Evolutionary conservation across 768 basidiomycete genomes (phyloP), one percentile per base, ranked within the genome.

Genomic region (Galerina sulciceps): DNA sequence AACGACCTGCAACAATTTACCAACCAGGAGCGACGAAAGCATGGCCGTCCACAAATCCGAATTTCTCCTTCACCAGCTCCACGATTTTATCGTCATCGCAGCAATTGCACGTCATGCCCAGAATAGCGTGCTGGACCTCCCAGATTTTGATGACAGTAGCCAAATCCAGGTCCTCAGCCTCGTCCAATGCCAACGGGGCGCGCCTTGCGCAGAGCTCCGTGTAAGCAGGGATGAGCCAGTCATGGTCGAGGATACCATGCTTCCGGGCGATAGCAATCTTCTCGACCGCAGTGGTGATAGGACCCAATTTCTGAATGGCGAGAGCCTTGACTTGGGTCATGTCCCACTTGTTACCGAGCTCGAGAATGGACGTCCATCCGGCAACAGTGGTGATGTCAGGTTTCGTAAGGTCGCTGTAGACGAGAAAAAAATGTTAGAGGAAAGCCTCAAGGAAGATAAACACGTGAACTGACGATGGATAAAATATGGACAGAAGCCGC

Each of bases 221-320:
- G 63, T 75, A 76, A 15, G 75, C 74, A n/a, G 73, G 71, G 23
- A 70, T 62, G 4, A 74, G 61, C 79, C 78, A 81, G 26, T 70
- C 64, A 17, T 60, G 60, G 35, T 64, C 51, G 48, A 22, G 40
- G 35, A 78, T 31, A 37, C 64, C 51, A 56, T 72, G 71, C 10
- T 57, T 58, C 36, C 67, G 64, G 10, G 71, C 76, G 15, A 79
- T 60, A 22, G 64, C 60, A 18, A 79, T 69, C 42, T 68, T 73
- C 46, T 78, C 73, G 18, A 72, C 70, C 0, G 74, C 59, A 2
- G 72, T 65, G 0, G 69, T 62, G 31, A 66, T 54, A 2, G 49
- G 50, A 3, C 61, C 45, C 37, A 78, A 69, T n/a, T 71, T 63
- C n/a, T 66, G 63, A 35, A 76, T 61, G 14, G 76, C 73, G 43